These are phyloP conservation scores for Dendrobium catenatum DNA, from an alignment of 106 monocot species.

Conservation along the genomic window DNA sequence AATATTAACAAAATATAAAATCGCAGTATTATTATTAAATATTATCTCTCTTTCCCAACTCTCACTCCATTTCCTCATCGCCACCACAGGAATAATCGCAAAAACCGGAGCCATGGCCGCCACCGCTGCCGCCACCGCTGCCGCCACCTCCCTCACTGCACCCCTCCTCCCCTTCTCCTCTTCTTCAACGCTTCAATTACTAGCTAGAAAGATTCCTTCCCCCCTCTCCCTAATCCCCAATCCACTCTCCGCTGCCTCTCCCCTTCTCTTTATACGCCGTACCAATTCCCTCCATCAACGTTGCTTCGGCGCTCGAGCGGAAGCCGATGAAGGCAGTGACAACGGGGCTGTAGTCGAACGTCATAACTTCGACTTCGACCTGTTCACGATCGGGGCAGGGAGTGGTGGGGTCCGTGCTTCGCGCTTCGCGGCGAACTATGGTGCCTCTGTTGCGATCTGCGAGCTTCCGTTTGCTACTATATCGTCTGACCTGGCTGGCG, in stretches of 20 bases:
- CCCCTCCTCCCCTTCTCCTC: slow-evolving; percentile 1
- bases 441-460: slow-evolving; percentile 21
- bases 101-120: not conserved
- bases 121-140: not conserved
- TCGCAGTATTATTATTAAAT: not conserved
- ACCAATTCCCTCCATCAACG: not conserved
- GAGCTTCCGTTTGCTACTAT: slow-evolving; percentile 23
- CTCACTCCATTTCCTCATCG: too few species aligned
- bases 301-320: slow-evolving; percentile 4
- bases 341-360: not conserved
- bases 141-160: slow-evolving; percentile 3
- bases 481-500: slow-evolving; percentile 16
- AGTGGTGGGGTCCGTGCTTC: slow-evolving; percentile 26
- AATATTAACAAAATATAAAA: too few species aligned
- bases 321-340: not conserved
- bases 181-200: slow-evolving; percentile 5
- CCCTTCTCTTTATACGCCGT: not conserved
- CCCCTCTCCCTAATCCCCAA: slow-evolving; percentile 1
- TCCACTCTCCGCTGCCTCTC: not conserved
- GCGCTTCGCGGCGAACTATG: slow-evolving; percentile 22
- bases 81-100: too few species aligned
- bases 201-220: slow-evolving; percentile 7
- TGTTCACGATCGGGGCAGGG: slow-evolving; percentile 25
- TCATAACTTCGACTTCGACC: slow-evolving; percentile 23
- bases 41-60: not conserved